Conservation (phyloP, 2,329 filamentous ascomycete genomes). For the Hypoxylon sp. region DNA sequence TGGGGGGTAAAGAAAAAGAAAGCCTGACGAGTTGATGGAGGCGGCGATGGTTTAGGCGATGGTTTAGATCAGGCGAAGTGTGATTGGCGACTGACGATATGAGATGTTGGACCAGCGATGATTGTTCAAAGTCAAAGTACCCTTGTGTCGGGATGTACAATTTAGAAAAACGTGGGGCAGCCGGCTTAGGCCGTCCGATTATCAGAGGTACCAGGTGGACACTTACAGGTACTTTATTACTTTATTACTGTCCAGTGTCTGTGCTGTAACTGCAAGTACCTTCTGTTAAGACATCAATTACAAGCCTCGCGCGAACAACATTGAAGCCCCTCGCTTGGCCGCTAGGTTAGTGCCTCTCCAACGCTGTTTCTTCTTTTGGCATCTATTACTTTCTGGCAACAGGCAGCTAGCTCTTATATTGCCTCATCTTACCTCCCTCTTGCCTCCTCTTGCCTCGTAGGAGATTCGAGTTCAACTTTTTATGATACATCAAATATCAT, state of each 20-base stretch:
- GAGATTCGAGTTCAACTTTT: background rate
- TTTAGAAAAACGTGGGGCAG: slow-evolving; percentile 32
- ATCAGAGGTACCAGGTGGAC: slow-evolving; percentile 26
- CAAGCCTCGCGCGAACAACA: slow-evolving; percentile 39
- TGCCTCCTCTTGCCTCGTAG: background rate
- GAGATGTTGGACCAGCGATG: slow-evolving; percentile 9
- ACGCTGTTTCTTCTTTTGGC: slow-evolving; percentile 44
- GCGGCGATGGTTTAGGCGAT: slow-evolving; percentile 30
- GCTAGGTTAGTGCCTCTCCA: slow-evolving; percentile 11
- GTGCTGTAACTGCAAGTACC: too few species aligned
- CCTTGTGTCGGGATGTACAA: slow-evolving; percentile 5
- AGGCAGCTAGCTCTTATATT: too few species aligned
- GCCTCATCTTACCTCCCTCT: too few species aligned
- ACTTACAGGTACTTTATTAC: background rate
- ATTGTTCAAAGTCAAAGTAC: slow-evolving; percentile 13
- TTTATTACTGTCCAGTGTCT: too few species aligned
- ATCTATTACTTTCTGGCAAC: slow-evolving; percentile 45
- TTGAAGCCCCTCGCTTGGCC: slow-evolving; percentile 18
- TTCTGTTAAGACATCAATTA: slow-evolving; percentile 19
- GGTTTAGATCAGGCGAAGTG: slow-evolving; percentile 29
- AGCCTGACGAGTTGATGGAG: slow-evolving; percentile 32
- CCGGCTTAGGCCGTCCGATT: slow-evolving; percentile 22
- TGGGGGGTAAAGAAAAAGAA: slow-evolving; percentile 13
- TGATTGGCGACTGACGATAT: slow-evolving; percentile 31
- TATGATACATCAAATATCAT: background rate